These are phyloP conservation scores for Sclerotinia spermophila DNA, from an alignment of 2,329 filamentous ascomycete species.

Conservation along the genomic window DNA sequence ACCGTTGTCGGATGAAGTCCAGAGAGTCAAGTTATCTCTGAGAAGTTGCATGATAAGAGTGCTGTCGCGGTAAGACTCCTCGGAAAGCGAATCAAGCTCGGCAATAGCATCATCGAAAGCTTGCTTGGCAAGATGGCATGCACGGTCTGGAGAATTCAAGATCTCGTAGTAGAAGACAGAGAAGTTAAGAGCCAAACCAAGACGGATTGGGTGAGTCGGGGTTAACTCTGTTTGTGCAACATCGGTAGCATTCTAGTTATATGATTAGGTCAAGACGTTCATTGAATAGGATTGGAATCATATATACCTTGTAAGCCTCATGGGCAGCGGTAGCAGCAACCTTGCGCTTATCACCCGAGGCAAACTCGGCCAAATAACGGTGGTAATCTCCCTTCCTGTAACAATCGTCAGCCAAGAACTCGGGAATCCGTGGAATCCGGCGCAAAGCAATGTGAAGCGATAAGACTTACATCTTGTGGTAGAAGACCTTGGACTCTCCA, in stretches of 20 bases:
- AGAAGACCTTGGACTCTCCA: slow-evolving; percentile 99
- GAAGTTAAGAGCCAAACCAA: slow-evolving; percentile 97
- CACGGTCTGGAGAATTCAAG: slow-evolving; percentile 93
- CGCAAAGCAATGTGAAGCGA: slow-evolving; percentile 21
- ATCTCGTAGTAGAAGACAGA: slow-evolving; percentile 99
- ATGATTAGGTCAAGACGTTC: slow-evolving; percentile 14
- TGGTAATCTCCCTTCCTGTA: slow-evolving; percentile 94
- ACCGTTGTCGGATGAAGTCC: slow-evolving; percentile 88
- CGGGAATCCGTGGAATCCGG: slow-evolving; percentile 21
- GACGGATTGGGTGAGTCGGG: slow-evolving; percentile 95
- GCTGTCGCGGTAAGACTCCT: slow-evolving; percentile 98
- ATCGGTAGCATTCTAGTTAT: slow-evolving; percentile 80
- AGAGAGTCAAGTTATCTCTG: slow-evolving; percentile 96
- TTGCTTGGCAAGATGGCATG: slow-evolving; percentile 98
- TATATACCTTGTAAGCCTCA: slow-evolving; percentile 90
- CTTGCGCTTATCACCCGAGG: slow-evolving; percentile 89
- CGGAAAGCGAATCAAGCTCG: slow-evolving; percentile 91
- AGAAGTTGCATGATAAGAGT: slow-evolving; percentile 99
- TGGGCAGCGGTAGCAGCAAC: slow-evolving; percentile 79
- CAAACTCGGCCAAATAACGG: slow-evolving; percentile 92
- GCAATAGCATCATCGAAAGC: slow-evolving; percentile 98
- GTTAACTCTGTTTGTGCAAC: slow-evolving; percentile 97
- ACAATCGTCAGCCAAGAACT: slow-evolving; percentile 18
- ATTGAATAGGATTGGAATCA: slow-evolving; percentile 20
- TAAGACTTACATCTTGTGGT: slow-evolving; percentile 93